phyloP scores from a whole-genome alignment of 2,329 filamentous ascomycete species.

The Bipolaris zeicola region DNA sequence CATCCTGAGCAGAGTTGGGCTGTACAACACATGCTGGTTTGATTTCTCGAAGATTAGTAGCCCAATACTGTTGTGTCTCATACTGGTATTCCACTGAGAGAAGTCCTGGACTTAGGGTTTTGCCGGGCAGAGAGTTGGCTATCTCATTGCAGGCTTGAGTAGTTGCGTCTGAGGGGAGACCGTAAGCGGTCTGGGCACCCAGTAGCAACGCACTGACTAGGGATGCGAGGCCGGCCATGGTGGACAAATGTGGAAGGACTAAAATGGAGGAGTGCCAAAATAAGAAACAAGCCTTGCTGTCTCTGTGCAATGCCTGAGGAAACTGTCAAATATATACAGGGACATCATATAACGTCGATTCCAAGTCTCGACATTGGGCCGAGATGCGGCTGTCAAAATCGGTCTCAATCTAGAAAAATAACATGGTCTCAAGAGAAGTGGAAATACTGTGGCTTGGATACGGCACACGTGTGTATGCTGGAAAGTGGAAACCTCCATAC shows the following conservation, averaged over 20 bases:
- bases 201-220: conserved; percentile 15
- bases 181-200: conserved; percentile 5
- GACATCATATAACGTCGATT: background rate
- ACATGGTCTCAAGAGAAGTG: background rate
- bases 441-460: background rate
- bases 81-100: conserved; percentile 24
- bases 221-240: conserved; percentile 9
- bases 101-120: conserved; percentile 23
- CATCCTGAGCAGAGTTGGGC: conserved; percentile 30
- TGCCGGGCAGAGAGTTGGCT: conserved; percentile 24
- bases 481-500: background rate
- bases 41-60: conserved; percentile 22
- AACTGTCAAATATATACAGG: background rate
- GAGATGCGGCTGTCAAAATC: background rate
- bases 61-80: conserved; percentile 33
- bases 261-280: background rate
- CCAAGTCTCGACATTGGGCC: background rate
- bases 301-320: background rate
- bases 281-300: background rate
- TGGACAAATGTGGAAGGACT: background rate
- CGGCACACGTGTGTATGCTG: background rate
- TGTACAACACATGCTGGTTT: conserved; percentile 35
- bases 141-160: conserved; percentile 27
- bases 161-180: conserved; percentile 24
- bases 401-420: background rate